Evolutionary conservation across 805 yeast genomes (phyloP), one percentile per base, ranked within the genome.

Genomic region (Candida taoyuanica): DNA sequence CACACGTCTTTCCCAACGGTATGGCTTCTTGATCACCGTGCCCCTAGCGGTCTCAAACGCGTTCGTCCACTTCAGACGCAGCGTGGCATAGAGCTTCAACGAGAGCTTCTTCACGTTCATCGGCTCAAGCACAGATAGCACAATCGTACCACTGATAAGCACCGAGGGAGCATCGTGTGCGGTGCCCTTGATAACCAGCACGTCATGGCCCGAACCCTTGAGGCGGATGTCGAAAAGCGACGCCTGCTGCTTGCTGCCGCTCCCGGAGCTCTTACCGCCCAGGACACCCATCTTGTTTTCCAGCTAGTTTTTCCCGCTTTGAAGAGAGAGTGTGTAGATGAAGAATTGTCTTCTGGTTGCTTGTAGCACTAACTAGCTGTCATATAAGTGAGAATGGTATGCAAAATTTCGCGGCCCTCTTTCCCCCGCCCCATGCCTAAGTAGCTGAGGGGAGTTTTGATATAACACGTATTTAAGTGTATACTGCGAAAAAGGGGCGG

Each of bases 81-180:
- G 55, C 2, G 80, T 79, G 3, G 89, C 86, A 39, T 76, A 73
- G 17, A 93, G 58, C 44, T 78, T 73, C 37, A 93, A 61, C 5
- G 76, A 59, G 44, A 93, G 60, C 48, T 73, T 75, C 54, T 77
- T 81, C 36, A 91, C 70, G 13, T 76, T 62, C 39, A 86, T 63
- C 3, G 95, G 85, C 47, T 91, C 98, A 11, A 71, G 68, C 1
- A 85, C 76, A 1, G 89, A 73, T 18, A 93, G 61, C 1, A 82
- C 88, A 17, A 93, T 78, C 9, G 76, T 77, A 4, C 98, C 98
- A 1, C 82, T 65, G 19, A 93, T 60, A 6, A 83, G 63, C 3
- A 77, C 85, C 2, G 95, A 79, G 0, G 86, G 71, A 0, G 97
- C 95, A 36, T 81, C 89, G 25, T 72, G 70, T 5, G 82, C 78